Percentiles rank a stretch among this genome's conserved stretches.
Evolutionary conservation across 73 alveolate genomes (phyloP).

Genomic region (Effrenium voratum): DNA sequence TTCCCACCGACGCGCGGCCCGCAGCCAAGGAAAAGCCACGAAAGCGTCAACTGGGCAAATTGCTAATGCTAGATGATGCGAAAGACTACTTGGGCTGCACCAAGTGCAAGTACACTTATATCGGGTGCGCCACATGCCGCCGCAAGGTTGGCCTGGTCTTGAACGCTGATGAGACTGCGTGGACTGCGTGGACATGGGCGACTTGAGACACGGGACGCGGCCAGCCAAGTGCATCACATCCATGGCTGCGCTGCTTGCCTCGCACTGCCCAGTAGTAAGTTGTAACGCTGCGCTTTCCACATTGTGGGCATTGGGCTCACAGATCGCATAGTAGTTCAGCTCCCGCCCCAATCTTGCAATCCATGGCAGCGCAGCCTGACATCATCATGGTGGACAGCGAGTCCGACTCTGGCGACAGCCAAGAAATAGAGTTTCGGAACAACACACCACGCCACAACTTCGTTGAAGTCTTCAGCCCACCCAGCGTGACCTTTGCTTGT

Average conservation of each 20-base stretch:
- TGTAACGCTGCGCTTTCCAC: no score
- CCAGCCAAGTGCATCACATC: no score
- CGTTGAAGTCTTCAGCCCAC: not conserved
- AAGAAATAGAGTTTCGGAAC: not conserved
- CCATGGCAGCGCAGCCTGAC: no score
- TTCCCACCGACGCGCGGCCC: no score
- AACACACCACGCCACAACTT: not conserved
- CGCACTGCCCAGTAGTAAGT: no score
- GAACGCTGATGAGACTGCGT: not conserved
- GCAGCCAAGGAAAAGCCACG: not conserved
- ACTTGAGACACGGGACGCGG: no score
- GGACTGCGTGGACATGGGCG: not conserved
- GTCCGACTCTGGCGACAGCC: no score
- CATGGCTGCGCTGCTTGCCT: no score
- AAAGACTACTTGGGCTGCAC: not conserved
- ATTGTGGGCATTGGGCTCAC: no score
- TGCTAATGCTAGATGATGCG: not conserved
- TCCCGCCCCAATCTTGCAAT: no score
- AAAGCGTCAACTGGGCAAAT: not conserved
- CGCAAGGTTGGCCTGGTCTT: not conserved
- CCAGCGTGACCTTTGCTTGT: not conserved
- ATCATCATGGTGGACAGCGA: no score
- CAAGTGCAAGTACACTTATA: not conserved
- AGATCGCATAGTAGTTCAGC: no score
- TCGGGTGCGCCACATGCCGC: not conserved